A percentile compares a stretch with the other conserved stretches of the same genome.
Conservation (phyloP, 495 filamentous ascomycete species). For the Hypoxylon fragiforme region DNA sequence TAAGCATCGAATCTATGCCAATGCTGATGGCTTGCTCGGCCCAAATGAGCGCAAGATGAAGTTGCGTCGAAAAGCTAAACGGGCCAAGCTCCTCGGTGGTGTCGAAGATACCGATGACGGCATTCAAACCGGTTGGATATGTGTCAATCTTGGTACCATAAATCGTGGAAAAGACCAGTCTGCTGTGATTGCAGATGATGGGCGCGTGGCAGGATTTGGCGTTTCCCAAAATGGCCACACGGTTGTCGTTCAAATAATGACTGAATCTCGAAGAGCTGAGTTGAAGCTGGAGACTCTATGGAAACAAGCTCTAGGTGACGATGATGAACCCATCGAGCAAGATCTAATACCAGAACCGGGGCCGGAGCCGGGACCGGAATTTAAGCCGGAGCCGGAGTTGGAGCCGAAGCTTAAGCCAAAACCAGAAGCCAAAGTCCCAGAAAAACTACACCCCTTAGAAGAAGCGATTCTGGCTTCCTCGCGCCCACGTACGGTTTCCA, state of each 20-base stretch:
- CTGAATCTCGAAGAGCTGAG: slow-evolving; percentile 79
- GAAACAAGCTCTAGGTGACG: slow-evolving; percentile 55
- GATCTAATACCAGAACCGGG: too few species aligned
- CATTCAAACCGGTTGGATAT: slow-evolving; percentile 91
- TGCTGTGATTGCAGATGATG: slow-evolving; percentile 43
- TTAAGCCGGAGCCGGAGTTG: too few species aligned
- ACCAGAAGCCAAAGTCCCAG: slow-evolving; percentile 26
- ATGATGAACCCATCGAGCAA: slow-evolving; percentile 19
- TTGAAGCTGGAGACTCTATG: slow-evolving; percentile 83
- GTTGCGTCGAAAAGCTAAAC: slow-evolving; percentile 74
- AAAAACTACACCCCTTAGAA: slow-evolving; percentile 32
- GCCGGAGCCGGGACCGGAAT: too few species aligned
- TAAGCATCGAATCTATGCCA: slow-evolving; percentile 67
- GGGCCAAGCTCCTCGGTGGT: slow-evolving; percentile 70
- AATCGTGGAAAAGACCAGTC: slow-evolving; percentile 52
- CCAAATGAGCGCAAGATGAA: slow-evolving; percentile 90
- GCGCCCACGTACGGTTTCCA: slow-evolving; percentile 4
- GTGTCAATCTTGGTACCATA: slow-evolving; percentile 81
- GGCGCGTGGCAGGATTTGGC: slow-evolving; percentile 77
- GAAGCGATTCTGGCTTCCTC: slow-evolving; percentile 35
- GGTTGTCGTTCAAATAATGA: slow-evolving; percentile 88
- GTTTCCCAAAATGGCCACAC: slow-evolving; percentile 55
- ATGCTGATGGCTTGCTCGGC: slow-evolving; percentile 86
- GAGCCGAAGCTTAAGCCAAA: too few species aligned
- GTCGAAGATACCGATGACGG: slow-evolving; percentile 68